Evolutionary conservation across 2,329 filamentous ascomycete species (phyloP), one percentile per base, ranked within the genome.

Genomic region (Cyphellophora attinorum): DNA sequence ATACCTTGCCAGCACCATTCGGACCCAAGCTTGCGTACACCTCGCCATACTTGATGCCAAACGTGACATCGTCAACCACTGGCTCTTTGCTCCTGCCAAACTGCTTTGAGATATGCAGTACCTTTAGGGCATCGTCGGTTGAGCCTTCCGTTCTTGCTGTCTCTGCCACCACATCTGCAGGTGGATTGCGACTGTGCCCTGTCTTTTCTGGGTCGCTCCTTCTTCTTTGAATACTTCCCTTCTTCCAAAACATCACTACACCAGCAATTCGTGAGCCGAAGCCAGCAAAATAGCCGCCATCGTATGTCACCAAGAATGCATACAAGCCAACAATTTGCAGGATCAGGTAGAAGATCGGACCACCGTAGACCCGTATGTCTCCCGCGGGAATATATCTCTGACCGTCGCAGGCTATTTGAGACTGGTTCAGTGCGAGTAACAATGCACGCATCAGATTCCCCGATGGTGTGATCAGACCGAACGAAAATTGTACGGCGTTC

Each of bases 1-100:
- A n/a, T n/a, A n/a, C n/a, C 46, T 69, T 69, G 5, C 65, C 65
- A 2, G 62, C 62, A 4, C 65, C 65, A 11, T 58, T 63, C 5
- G 64, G 62, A 1, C 65, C 65, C 8, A 68, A 62, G 2, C 68
- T 54, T 4, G 56, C 63, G 37, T 58, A 58, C 43, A 62, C 61
- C 27, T 59, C 57, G 2, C 56, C 57, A 1, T 58, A 55, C 4
- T 45, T 41, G 37, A 66, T 54, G 27, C 56, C 50, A 27, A 67
- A 47, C 31, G 48, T 53, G 4, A 65, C 40, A 1, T 58, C 56
- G 32, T 56, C 53, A 2, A 67, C 38, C 11, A 41, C 44, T n/a
- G n/a, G n/a, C n/a, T n/a, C n/a, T n/a, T n/a, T n/a, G n/a, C n/a
- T n/a, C n/a, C n/a, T n/a, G n/a, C n/a, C 27, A 15, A 46, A 47